These are phyloP conservation scores for Cytospora schulzeri DNA, from an alignment of 2,329 filamentous ascomycete species.

Conservation along the genomic window DNA sequence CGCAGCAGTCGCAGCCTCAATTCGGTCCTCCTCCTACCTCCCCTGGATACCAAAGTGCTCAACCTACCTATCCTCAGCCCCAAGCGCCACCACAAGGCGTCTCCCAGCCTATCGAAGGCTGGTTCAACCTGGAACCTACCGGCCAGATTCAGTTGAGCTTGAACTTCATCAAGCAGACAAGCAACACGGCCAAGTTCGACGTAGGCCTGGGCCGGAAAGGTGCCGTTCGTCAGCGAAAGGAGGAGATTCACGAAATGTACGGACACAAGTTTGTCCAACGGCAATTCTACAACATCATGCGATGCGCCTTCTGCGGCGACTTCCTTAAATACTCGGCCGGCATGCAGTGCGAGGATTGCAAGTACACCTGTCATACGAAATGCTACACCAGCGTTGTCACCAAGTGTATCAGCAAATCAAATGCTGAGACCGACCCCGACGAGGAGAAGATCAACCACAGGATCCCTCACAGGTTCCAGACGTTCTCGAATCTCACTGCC, in stretches of 20 bases:
- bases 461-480: slow-evolving; percentile 94
- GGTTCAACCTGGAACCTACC: slow-evolving; percentile 95
- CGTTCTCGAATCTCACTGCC: slow-evolving; percentile 96
- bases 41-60: slow-evolving; percentile 39
- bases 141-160: slow-evolving; percentile 90
- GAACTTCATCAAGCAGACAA: slow-evolving; percentile 89
- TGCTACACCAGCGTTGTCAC: slow-evolving; percentile 96
- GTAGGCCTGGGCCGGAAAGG: slow-evolving; percentile 91
- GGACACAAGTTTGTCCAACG: slow-evolving; percentile 98
- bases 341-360: slow-evolving; percentile 99
- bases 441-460: slow-evolving; percentile 99
- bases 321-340: slow-evolving; percentile 98
- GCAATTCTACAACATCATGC: slow-evolving; percentile 99
- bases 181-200: slow-evolving; percentile 80
- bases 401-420: slow-evolving; percentile 99
- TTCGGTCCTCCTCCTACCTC: slow-evolving; percentile 50
- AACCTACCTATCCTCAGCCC: slow-evolving; percentile 34
- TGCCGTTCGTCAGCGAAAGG: slow-evolving; percentile 95
- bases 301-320: slow-evolving; percentile 94
- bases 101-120: slow-evolving; percentile 77
- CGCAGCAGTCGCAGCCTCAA: slow-evolving; percentile 42
- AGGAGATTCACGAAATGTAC: slow-evolving; percentile 97
- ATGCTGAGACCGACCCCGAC: slow-evolving; percentile 96
- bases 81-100: slow-evolving; percentile 53
- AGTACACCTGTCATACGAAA: slow-evolving; percentile 98